Percentiles rank a stretch among this genome's conserved stretches.
Evolutionary conservation across 805 yeast genomes (phyloP).

Genomic region (Yamadazyma insecticola): DNA sequence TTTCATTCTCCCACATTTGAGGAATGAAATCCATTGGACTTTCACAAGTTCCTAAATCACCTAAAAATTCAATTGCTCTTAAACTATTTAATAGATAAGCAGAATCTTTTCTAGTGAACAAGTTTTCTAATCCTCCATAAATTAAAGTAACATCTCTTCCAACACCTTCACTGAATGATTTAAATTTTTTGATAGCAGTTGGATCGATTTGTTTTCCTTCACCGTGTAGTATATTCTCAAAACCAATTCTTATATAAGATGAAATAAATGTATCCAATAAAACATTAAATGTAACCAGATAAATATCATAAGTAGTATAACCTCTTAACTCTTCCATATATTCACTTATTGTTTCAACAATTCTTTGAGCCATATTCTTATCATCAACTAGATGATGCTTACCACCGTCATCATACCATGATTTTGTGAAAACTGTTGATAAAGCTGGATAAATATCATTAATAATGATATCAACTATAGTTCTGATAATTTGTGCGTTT

Average conservation of each 20-base stretch:
- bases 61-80: conserved; percentile 37
- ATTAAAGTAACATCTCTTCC: conserved; percentile 35
- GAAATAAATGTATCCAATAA: conserved; percentile 35
- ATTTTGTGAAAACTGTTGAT: conserved; percentile 55
- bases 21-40: conserved; percentile 30
- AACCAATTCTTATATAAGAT: conserved; percentile 35
- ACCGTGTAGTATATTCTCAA: conserved; percentile 37
- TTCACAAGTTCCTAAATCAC: conserved; percentile 36
- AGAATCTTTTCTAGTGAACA: conserved; percentile 37
- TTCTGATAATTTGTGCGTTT: conserved; percentile 68
- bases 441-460: conserved; percentile 67
- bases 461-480: conserved; percentile 62
- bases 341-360: conserved; percentile 70
- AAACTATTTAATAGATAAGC: conserved; percentile 35
- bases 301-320: conserved; percentile 38
- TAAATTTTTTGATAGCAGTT: conserved; percentile 26
- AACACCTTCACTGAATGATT: conserved; percentile 35
- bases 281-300: conserved; percentile 33
- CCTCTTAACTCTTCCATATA: conserved; percentile 62
- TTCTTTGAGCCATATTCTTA: conserved; percentile 49
- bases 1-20: conserved; percentile 51
- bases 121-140: conserved; percentile 30
- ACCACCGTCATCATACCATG: conserved; percentile 59
- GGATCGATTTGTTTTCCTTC: conserved; percentile 41
- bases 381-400: conserved; percentile 22